These are phyloP conservation scores for Blumeriella jaapii DNA, from an alignment of 2,329 filamentous ascomycete species.

Conservation along the genomic window DNA sequence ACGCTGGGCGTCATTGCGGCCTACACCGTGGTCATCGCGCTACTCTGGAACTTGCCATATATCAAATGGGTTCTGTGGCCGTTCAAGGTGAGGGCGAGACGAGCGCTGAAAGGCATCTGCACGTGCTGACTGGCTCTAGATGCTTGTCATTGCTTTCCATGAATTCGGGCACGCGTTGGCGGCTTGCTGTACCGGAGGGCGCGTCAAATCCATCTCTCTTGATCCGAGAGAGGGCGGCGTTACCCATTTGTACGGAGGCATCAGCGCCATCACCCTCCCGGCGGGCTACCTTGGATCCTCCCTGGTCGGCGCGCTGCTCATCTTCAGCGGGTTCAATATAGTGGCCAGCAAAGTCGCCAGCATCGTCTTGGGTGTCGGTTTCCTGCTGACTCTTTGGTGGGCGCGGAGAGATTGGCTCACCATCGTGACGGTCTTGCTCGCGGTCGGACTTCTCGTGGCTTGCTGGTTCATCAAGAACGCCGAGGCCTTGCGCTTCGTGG, in stretches of 20 bases:
- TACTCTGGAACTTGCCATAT: slow-evolving; percentile 72
- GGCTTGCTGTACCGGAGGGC: slow-evolving; percentile 60
- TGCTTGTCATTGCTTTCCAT: slow-evolving; percentile 76
- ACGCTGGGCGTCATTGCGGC: slow-evolving; percentile 60
- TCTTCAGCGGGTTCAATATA: slow-evolving; percentile 72
- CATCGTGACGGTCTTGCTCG: slow-evolving; percentile 55
- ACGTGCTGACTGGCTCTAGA: slow-evolving; percentile 33
- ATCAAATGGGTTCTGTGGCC: slow-evolving; percentile 67
- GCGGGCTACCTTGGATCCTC: slow-evolving; percentile 70
- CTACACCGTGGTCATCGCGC: slow-evolving; percentile 62
- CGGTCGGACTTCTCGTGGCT: slow-evolving; percentile 57
- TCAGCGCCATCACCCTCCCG: slow-evolving; percentile 58
- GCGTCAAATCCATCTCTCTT: slow-evolving; percentile 62
- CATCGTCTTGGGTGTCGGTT: slow-evolving; percentile 60
- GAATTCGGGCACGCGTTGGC: slow-evolving; percentile 68
- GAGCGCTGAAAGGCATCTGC: neutral
- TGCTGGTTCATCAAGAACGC: slow-evolving; percentile 75
- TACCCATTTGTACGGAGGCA: slow-evolving; percentile 65
- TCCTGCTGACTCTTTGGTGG: slow-evolving; percentile 74
- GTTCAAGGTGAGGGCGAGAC: slow-evolving; percentile 49
- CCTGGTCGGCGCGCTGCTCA: slow-evolving; percentile 65
- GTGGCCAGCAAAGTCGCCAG: slow-evolving; percentile 72
- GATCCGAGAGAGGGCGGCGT: slow-evolving; percentile 69
- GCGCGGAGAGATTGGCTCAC: slow-evolving; percentile 69
- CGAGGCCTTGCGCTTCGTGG: slow-evolving; percentile 60